Percentiles rank a stretch among this genome's conserved stretches.
Conservation (phyloP, 73 alveolate genomes). For the Breviolum minutum region DNA sequence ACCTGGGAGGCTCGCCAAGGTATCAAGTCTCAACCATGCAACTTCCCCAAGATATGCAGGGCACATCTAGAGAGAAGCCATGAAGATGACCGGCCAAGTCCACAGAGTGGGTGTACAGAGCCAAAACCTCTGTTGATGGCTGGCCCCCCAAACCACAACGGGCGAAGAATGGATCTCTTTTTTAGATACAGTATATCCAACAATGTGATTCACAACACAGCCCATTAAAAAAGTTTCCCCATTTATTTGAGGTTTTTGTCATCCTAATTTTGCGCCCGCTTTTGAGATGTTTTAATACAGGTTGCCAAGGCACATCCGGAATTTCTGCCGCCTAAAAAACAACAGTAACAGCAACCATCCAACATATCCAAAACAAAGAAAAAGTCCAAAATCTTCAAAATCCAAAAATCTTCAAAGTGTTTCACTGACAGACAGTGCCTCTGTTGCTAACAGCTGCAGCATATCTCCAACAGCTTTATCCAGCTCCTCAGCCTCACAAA, state of each 20-base stretch:
- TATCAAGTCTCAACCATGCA: background rate
- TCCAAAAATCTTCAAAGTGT: background rate
- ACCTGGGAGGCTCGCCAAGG: background rate
- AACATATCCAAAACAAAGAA: background rate
- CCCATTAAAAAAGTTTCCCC: background rate
- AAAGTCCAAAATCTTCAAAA: background rate
- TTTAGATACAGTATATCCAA: background rate
- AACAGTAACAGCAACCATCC: background rate
- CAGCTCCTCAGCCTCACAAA: slow-evolving; percentile 23
- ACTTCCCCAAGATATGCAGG: background rate
- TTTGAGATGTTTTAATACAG: background rate
- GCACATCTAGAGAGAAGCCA: slow-evolving; percentile 92
- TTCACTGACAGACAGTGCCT: background rate
- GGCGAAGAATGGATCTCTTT: background rate
- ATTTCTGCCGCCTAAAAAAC: background rate
- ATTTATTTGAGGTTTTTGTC: background rate
- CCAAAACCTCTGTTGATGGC: slow-evolving; percentile 3
- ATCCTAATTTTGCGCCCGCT: too few species aligned
- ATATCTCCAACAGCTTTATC: slow-evolving; percentile 42
- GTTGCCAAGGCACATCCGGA: slow-evolving; percentile 9
- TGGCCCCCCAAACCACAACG: background rate
- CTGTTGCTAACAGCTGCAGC: slow-evolving; percentile 8
- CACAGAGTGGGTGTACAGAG: slow-evolving; percentile 69
- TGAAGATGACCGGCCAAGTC: slow-evolving; percentile 82
- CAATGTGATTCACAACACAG: background rate